Evolutionary conservation across 2,329 filamentous ascomycete species (phyloP), one percentile per base, ranked within the genome.

Genomic region (Pestalotiopsis sp.): DNA sequence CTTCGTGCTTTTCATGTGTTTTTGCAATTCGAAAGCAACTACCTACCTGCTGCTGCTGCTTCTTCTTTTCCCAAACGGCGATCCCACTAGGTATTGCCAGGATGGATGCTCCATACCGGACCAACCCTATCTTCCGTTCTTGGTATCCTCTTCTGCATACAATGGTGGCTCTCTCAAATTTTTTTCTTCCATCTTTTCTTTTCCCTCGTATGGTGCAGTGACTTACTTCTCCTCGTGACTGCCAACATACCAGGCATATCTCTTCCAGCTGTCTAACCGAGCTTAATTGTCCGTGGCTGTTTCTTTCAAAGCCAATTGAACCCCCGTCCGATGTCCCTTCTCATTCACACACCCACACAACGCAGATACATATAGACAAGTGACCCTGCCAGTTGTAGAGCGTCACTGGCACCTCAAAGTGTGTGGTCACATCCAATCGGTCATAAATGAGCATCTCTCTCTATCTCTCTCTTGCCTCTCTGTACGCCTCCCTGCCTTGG

Each of bases 381-480:
- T 60, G 14, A 27, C 25, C 6, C 57, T 27, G 57, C 57, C 25
- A 36, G 31, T 60, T n/a, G 14, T 60, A 13, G 14, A 11, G 6
- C 23, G 57, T n/a, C n/a, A 60, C 23, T n/a, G 57, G 11, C 57
- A 20, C 14, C 17, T 23, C 7, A 52, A 1, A 25, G 17, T 36
- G 57, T 27, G 25, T 63, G 60, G 17, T 13, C 60, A 12, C 62
- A 36, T 39, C 2, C n/a, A 36, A 64, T 64, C 62, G 45, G 13
- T 57, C 64, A 57, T 17, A 59, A 52, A 58, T 66, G 64, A 66
- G 13, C 64, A 66, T 58, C 49, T 59, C 13, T 49, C 41, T 17
- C n/a, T 17, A 14, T 17, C 11, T 9, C 36, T n/a, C 14, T 38
- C 31, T 20, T 38, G 23, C 45, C 7, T n/a, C 45, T 17, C 41